Base-by-base conservation (phyloP, 805 yeast species). In the Yarrowia divulgata region DNA sequence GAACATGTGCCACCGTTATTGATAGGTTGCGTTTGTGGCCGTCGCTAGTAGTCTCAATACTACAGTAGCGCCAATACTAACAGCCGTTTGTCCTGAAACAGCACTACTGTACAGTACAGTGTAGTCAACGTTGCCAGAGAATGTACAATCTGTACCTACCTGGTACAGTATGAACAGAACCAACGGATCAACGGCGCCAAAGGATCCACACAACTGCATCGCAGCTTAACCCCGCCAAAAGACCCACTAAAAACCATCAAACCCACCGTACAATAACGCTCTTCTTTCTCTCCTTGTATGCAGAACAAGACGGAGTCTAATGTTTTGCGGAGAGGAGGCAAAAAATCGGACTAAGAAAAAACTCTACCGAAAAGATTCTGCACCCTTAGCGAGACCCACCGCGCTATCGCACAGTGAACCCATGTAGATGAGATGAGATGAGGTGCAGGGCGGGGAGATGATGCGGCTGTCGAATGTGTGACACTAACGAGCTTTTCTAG, bases 221-320 rank as follows among this genome's bases (percentile, higher is more conserved):
- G 29, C 46, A n/a, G 29, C 29, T 45, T 45, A 45, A 45, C 48
- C 48, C 48, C 48, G 48, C 48, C 48, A 45, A 45, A 45, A 45
- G 48, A 12, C 14, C 48, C 18, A 40, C 18, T 7, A 18, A 14
- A 14, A 6, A 16, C 1, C n/a, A 14, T 8, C 45, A 14, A 40
- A 40, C 45, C 45, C 45, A 40, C 45, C 45, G 29, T 23, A 4
- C 29, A 23, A 23, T 4, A 23, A 23, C 29, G 29, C 29, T 23
- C 29, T 23, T 23, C 16, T 39, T 39, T 12, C 16, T 14, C 42
- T 1, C 16, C 12, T 39, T 39, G 46, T 12, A 43, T 45, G 48
- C 48, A 45, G 14, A 18, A 19, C 48, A 45, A 45, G 5, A 13
- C 45, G 3, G 9, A 40, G 7, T 40, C 18, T 16, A 40, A 40